Conservation (phyloP, 2,329 filamentous ascomycete genomes). For the Ophiostoma quercus region DNA sequence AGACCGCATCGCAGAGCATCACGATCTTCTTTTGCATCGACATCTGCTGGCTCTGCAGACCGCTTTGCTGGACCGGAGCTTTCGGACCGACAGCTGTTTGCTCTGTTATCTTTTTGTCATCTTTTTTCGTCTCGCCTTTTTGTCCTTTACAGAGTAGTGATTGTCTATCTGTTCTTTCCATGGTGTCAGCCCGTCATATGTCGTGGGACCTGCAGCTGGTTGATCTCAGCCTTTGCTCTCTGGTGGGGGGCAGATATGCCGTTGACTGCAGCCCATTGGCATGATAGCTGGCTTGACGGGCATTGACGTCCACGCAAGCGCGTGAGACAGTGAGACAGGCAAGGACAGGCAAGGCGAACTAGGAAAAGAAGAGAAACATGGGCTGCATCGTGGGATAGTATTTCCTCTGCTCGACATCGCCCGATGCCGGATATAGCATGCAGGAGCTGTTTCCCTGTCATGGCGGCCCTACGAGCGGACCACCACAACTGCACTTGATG, state of each 20-base stretch:
- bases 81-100: neutral
- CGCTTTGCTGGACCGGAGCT: neutral
- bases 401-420: neutral
- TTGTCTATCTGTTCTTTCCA: neutral
- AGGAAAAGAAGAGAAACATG: neutral
- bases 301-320: neutral
- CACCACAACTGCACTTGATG: no score
- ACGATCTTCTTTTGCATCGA: neutral
- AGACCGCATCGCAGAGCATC: neutral
- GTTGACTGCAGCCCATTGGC: neutral
- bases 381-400: neutral
- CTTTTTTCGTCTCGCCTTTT: neutral
- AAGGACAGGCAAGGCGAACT: neutral
- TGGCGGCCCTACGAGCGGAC: neutral
- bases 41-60: neutral
- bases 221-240: neutral
- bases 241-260: neutral
- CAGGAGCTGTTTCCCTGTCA: neutral
- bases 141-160: neutral
- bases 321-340: neutral
- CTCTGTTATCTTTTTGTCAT: neutral
- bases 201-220: neutral
- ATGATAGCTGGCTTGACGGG: neutral
- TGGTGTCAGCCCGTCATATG: neutral
- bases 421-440: neutral